Evolutionary conservation across 164 flowering plant genomes (phyloP).

Genomic region (Sextonia rubra): DNA sequence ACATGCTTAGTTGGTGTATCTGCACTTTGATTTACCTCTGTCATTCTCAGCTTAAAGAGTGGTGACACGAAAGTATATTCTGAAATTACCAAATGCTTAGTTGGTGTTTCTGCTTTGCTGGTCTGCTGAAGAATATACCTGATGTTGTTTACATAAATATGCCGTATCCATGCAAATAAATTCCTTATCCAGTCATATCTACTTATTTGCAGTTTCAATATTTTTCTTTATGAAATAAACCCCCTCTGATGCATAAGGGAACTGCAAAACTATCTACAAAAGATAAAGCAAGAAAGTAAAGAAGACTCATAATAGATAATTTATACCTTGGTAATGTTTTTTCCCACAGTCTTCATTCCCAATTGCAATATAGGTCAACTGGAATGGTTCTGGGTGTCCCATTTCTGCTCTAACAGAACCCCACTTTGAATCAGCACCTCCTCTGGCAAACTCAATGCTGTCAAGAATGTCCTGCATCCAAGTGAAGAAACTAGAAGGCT

Average conservation of each 20-base stretch:
- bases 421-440: conserved; percentile 66
- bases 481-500: background rate
- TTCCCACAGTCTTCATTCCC: conserved; percentile 92
- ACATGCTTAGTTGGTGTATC: no score
- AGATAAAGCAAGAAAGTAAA: no score
- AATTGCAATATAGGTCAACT: conserved; percentile 73
- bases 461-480: conserved; percentile 73
- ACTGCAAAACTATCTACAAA: no score
- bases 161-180: no score
- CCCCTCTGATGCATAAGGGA: no score
- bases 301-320: background rate
- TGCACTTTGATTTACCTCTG: no score
- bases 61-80: background rate
- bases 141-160: no score
- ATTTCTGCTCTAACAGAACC: conserved; percentile 86
- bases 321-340: conserved; percentile 60
- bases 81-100: background rate
- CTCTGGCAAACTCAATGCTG: conserved; percentile 89
- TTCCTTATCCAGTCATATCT: no score
- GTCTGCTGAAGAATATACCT: no score
- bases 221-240: no score
- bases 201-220: no score
- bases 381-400: conserved; percentile 94
- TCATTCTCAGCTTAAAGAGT: no score
- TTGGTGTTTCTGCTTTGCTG: background rate